phyloP scores from a whole-genome alignment of 108 stramenopile species.

The Fragilaria crotonensis region DNA sequence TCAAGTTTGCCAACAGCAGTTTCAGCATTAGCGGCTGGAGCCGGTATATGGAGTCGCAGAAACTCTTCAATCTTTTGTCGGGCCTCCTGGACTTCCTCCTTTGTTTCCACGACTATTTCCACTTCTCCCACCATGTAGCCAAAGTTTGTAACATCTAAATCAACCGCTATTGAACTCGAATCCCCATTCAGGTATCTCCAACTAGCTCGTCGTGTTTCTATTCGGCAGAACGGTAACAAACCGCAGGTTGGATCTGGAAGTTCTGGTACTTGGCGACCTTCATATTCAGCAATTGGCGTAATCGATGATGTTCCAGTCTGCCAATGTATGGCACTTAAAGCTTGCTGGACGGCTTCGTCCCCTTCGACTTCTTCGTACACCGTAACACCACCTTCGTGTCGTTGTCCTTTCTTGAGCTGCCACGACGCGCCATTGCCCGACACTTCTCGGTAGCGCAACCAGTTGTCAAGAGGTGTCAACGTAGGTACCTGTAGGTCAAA shows the following conservation, averaged over 20 bases:
- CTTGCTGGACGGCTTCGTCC: slow-evolving; percentile 17
- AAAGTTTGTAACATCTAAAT: slow-evolving; percentile 42
- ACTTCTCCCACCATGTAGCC: slow-evolving; percentile 51
- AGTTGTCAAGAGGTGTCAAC: slow-evolving; percentile 26
- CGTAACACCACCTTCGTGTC: slow-evolving; percentile 11
- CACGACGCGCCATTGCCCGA: slow-evolving; percentile 19
- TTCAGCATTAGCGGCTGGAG: background rate
- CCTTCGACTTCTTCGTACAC: slow-evolving; percentile 53
- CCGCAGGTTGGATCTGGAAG: background rate
- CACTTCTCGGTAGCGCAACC: slow-evolving; percentile 38
- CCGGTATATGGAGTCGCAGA: slow-evolving; percentile 8
- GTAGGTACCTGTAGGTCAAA: slow-evolving; percentile 18
- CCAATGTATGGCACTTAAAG: slow-evolving; percentile 1
- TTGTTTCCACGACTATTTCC: slow-evolving; percentile 27
- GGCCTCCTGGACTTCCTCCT: slow-evolving; percentile 9
- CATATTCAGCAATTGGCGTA: background rate
- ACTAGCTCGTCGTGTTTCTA: slow-evolving; percentile 34
- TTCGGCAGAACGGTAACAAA: slow-evolving; percentile 29
- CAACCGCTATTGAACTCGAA: slow-evolving; percentile 14
- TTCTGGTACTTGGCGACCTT: slow-evolving; percentile 5
- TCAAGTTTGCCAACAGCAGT: slow-evolving; percentile 48
- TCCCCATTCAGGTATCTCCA: slow-evolving; percentile 17
- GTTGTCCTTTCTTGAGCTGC: slow-evolving; percentile 36
- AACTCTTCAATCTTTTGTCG: slow-evolving; percentile 11
- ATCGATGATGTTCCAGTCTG: too few relatives aligned